Evolutionary conservation across 805 yeast genomes (phyloP).

Genomic region (Metschnikowia borealis): DNA sequence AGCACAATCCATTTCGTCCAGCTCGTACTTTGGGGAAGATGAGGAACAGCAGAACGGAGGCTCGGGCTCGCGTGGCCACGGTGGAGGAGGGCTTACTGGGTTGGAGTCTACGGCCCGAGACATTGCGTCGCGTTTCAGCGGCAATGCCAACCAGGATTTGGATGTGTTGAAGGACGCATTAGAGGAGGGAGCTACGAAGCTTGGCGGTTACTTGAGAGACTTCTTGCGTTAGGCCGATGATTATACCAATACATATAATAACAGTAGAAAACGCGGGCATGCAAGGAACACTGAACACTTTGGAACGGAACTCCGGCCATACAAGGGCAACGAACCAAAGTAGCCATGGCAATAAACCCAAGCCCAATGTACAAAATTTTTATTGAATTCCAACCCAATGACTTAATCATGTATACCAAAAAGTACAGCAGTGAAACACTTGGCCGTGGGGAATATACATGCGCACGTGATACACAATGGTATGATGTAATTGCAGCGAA

Average conservation of each 20-base stretch:
- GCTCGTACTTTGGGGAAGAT: conserved; percentile 87
- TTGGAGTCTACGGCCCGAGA: conserved; percentile 59
- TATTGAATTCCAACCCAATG: no score
- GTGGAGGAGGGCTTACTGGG: conserved; percentile 33
- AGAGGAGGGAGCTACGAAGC: conserved; percentile 89
- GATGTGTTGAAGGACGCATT: conserved; percentile 85
- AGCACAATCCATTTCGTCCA: conserved; percentile 87
- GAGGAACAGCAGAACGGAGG: conserved; percentile 35
- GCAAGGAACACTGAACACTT: no score
- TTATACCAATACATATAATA: not conserved
- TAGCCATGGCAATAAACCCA: no score
- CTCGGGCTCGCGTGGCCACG: conserved; percentile 15
- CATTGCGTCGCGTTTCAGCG: conserved; percentile 63
- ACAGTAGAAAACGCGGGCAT: not conserved
- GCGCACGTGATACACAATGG: not conserved
- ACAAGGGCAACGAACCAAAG: no score
- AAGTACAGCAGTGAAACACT: not conserved
- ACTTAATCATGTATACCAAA: no score
- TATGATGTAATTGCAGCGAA: no score
- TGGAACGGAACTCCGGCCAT: not conserved
- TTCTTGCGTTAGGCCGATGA: conserved; percentile 49
- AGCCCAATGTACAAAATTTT: no score
- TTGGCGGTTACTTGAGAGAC: conserved; percentile 83
- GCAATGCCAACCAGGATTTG: conserved; percentile 83
- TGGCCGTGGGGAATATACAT: not conserved